Conservation (phyloP, 371 early-diverging fungal genomes). For the Apophysomyces trapeziformis region DNA sequence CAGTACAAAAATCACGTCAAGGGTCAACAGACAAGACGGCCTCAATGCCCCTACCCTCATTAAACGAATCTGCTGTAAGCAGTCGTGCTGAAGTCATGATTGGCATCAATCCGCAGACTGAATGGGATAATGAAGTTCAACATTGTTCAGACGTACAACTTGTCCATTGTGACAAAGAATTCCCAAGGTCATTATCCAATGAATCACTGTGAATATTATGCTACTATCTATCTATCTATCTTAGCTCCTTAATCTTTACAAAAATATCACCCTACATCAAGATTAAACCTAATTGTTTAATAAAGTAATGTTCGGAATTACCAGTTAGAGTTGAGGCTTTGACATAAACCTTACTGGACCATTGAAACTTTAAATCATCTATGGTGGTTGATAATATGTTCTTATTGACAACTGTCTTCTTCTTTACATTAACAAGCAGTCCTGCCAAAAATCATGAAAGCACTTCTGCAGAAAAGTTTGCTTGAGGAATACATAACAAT, state of each 20-base stretch:
- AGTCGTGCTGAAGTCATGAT: slow-evolving; percentile 3
- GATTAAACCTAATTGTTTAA: slow-evolving; percentile 5
- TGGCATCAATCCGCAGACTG: not conserved
- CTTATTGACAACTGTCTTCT: not conserved
- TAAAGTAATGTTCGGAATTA: not conserved
- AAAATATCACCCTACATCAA: not conserved
- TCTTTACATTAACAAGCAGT: too few relatives aligned
- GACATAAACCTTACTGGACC: not conserved
- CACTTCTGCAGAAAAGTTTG: too few relatives aligned
- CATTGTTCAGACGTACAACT: not conserved
- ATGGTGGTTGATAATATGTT: too few relatives aligned
- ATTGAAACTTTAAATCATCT: too few relatives aligned
- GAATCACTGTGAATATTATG: not conserved
- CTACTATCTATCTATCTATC: not conserved
- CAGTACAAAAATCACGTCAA: not conserved
- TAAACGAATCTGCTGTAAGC: not conserved
- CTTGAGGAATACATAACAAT: too few relatives aligned
- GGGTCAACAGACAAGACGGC: not conserved
- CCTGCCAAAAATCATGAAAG: too few relatives aligned
- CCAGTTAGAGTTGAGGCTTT: not conserved
- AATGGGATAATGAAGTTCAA: not conserved
- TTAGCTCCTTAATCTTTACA: not conserved
- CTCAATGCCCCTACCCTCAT: not conserved
- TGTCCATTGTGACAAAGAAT: not conserved
- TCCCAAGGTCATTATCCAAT: not conserved